Conservation (phyloP, 78 protist species). For the Parvularia atlantis region DNA sequence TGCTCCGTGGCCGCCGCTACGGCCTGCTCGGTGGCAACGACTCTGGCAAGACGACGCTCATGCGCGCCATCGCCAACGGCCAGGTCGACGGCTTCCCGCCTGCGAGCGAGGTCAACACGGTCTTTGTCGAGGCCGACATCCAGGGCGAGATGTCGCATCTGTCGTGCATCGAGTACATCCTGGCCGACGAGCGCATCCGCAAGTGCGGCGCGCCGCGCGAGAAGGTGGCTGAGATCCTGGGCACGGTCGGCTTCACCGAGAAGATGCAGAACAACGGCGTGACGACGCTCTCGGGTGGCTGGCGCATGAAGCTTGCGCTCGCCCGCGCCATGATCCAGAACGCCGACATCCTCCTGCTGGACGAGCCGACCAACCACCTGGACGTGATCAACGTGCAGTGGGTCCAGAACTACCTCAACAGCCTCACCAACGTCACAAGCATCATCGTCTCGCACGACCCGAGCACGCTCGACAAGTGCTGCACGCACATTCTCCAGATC, state of each 20-base stretch:
- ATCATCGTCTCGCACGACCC: conserved; percentile 67
- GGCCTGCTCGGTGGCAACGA: conserved; percentile 82
- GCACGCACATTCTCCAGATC: conserved; percentile 50
- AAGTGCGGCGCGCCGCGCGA: conserved; percentile 18
- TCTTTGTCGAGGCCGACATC: conserved; percentile 62
- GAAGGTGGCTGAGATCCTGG: conserved; percentile 3
- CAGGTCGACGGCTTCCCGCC: conserved; percentile 33
- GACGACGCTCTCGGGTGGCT: conserved; percentile 75
- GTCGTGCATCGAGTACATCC: conserved; percentile 38
- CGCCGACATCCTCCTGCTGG: conserved; percentile 69
- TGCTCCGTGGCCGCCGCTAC: conserved; percentile 46
- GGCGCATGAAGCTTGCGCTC: conserved; percentile 74
- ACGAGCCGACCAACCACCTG: conserved; percentile 92
- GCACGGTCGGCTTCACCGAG: conserved; percentile 37
- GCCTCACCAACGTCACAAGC: conserved; percentile 25
- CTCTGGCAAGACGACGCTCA: conserved; percentile 70
- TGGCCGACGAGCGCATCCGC: conserved; percentile 14
- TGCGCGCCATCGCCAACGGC: conserved; percentile 42
- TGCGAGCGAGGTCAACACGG: conserved; percentile 28
- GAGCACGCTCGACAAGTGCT: conserved; percentile 47
- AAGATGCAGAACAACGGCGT: conserved; percentile 20
- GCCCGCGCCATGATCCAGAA: conserved; percentile 65
- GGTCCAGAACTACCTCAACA: conserved; percentile 21
- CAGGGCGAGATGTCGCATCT: conserved; percentile 48
- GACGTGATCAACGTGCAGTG: conserved; percentile 51